Evolutionary conservation across 495 filamentous ascomycete genomes (phyloP).

Genomic region (Hypoxylon perforatum): DNA sequence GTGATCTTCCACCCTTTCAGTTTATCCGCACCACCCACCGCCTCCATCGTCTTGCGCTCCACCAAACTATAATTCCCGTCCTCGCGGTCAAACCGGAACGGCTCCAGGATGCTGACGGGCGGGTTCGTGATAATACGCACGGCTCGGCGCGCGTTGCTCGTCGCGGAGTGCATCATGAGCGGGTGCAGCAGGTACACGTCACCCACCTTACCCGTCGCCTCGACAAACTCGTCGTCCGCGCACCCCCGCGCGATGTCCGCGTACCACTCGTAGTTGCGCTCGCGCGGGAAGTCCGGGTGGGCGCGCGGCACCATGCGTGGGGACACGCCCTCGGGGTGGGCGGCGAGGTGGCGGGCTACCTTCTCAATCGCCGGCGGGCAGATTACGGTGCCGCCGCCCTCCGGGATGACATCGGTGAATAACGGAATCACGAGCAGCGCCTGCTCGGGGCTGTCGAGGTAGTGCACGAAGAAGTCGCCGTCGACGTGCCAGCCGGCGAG

Average conservation of each 20-base stretch:
- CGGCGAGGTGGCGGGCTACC: slow-evolving; percentile 69
- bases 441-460: slow-evolving; percentile 78
- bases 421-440: slow-evolving; percentile 75
- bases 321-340: slow-evolving; percentile 75
- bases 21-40: slow-evolving; percentile 65
- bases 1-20: slow-evolving; percentile 72
- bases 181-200: slow-evolving; percentile 79
- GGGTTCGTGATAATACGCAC: slow-evolving; percentile 80
- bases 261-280: slow-evolving; percentile 65
- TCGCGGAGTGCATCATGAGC: slow-evolving; percentile 77
- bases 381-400: slow-evolving; percentile 76
- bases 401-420: slow-evolving; percentile 70
- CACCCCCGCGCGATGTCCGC: slow-evolving; percentile 56
- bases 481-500: slow-evolving; percentile 78
- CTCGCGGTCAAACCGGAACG: slow-evolving; percentile 73
- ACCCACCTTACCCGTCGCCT: slow-evolving; percentile 71
- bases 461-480: slow-evolving; percentile 82
- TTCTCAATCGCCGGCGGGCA: slow-evolving; percentile 67
- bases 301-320: slow-evolving; percentile 71
- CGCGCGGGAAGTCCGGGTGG: slow-evolving; percentile 51
- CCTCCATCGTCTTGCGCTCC: slow-evolving; percentile 71
- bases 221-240: slow-evolving; percentile 65
- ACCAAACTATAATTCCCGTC: slow-evolving; percentile 70
- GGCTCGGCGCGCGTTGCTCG: slow-evolving; percentile 67
- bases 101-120: slow-evolving; percentile 69